Base-by-base conservation (phyloP, 1,284 basidiomycete genomes). In the Ceratobasidium sp. region DNA sequence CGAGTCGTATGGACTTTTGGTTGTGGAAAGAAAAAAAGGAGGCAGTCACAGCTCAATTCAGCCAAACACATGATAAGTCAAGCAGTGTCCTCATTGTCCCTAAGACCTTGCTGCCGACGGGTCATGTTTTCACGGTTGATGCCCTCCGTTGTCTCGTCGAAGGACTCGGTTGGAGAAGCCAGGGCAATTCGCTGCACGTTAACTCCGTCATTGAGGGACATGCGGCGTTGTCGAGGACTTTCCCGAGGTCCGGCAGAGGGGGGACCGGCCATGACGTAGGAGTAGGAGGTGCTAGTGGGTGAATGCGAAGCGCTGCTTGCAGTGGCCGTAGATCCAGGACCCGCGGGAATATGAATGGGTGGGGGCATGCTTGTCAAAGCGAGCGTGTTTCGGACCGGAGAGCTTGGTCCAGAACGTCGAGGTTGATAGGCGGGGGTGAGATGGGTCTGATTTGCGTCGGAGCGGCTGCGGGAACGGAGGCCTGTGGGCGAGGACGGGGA, bases 151-250 rank as follows among this genome's bases (percentile, higher is more conserved):
- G 86, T 89, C 32, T 84, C 82, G 72, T 81, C 81, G 79, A 86
- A 85, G 7, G 77, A 72, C 77, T 90, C 89, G 72, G 82, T 78
- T 66, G 80, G 84, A 76, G 89, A 85, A 75, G 90, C 80, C 52
- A 80, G 83, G 5, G 88, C 88, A 76, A 93, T 87, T 38, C 89
- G 84, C 74, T 84, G 83, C 0, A 93, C 89, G 8, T 86, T 80
- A 35, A 93, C 85, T 47, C 84, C 83, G 78, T 90, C 88, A 7
- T 87, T 86, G 41, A 93, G 83, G 74, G 89, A 92, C 41, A 83
- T 81, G 78, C 85, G 88, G 71, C 92, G 84, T 74, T 83, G 81
- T 67, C 67, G 23, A 18, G 67, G 67, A 16, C 67, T 64, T 52
- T 67, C 63, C 11, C 72, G 73, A 32, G 64, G 55, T 52, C 3